Base-by-base conservation (phyloP, 2,329 filamentous ascomycete genomes). In the Venturiaceae sp. region DNA sequence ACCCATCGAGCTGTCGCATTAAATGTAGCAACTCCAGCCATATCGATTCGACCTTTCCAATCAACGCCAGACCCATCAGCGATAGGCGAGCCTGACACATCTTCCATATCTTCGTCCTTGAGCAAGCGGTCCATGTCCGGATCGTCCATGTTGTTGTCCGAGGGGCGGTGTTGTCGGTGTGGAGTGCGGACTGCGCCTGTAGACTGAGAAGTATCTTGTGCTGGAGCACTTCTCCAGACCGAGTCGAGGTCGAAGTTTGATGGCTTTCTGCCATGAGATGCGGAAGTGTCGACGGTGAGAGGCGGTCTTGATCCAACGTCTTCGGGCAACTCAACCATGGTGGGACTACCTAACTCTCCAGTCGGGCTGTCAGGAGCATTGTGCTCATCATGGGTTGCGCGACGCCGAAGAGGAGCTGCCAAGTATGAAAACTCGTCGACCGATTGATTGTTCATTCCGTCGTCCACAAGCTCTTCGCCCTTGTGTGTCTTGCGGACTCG, bases 401-500 rank as follows among this genome's bases (percentile, higher is more conserved):
- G 55, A 41, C 57, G 39, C 14, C 52, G 50, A 13, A 52, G 14
- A 11, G 58, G 58, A 34, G 32, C 39, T 60, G 60, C 14, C 55
- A 58, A 9, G 50, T 62, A n/a, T 60, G 63, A 34, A 63, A 63
- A 23, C 57, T 63, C 21, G 62, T 64, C 36, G 63, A 64, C 9
- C 62, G 58, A 26, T 33, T 19, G 8, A n/a, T n/a, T n/a, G n/a
- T n/a, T 32, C 55, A 50, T 78, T 34, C 95, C 90, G 50, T 87
- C 84, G 62, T 92, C 91, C 16, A 97, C 81, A 16, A 96, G 72
- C 69, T 97, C 94, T 60, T 96, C 92, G 13, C 94, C 94, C 72
- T 97, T 97, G 75, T 97, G 92, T 2, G 92, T 96, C 64, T 89
- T 85, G 66, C 91, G 83, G 59, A 96, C 86, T 3, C 91, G 84